phyloP scores from a whole-genome alignment of 768 basidiomycete species.

The Tylopilus cervinicoccineus region DNA sequence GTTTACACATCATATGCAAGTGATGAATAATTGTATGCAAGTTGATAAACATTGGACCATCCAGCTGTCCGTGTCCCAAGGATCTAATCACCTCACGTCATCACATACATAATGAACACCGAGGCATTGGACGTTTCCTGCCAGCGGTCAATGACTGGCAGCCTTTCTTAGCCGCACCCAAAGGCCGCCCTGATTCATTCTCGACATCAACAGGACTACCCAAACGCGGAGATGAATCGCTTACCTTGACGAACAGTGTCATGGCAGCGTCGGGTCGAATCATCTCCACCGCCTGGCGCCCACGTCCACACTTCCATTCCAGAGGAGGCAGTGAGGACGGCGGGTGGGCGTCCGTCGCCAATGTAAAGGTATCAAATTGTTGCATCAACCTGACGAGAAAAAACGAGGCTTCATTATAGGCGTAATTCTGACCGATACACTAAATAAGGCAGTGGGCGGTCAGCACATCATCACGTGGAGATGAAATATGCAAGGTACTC shows the following conservation, averaged over 20 bases:
- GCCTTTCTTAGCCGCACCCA: slow-evolving; percentile 49
- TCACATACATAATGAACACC: neutral
- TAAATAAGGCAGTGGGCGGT: slow-evolving; percentile 27
- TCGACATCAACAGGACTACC: slow-evolving; percentile 1
- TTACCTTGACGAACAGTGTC: slow-evolving; percentile 64
- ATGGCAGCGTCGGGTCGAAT: slow-evolving; percentile 62
- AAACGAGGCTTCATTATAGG: slow-evolving; percentile 73
- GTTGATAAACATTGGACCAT: slow-evolving; percentile 10
- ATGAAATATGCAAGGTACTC: slow-evolving; percentile 14
- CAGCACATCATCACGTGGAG: slow-evolving; percentile 7
- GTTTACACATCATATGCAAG: slow-evolving; percentile 8
- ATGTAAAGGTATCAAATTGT: slow-evolving; percentile 53
- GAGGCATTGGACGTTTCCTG: neutral
- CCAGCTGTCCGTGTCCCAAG: neutral
- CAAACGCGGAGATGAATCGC: slow-evolving; percentile 18
- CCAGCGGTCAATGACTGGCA: slow-evolving; percentile 13
- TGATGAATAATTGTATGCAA: slow-evolving; percentile 7
- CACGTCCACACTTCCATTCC: slow-evolving; percentile 44
- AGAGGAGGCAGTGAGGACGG: slow-evolving; percentile 55
- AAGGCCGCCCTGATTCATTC: slow-evolving; percentile 45
- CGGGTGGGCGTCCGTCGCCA: slow-evolving; percentile 62
- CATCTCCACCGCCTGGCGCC: slow-evolving; percentile 52
- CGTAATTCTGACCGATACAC: slow-evolving; percentile 74
- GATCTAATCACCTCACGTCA: neutral
- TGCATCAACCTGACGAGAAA: slow-evolving; percentile 68